Conservation (phyloP, 78 protist species). For the Emiliania huxleyi region DNA sequence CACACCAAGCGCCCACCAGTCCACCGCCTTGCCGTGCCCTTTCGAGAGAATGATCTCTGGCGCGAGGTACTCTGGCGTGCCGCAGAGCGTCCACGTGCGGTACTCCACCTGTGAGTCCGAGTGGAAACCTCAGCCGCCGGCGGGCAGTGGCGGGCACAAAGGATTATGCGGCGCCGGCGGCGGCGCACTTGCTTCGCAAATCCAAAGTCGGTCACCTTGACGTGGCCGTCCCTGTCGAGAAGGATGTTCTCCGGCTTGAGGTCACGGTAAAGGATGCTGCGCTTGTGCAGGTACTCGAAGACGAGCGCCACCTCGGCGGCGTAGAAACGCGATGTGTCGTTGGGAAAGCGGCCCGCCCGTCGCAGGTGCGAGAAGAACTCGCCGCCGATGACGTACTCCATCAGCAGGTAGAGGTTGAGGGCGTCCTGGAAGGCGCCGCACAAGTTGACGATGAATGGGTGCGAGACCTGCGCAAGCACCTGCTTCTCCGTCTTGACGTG, state of each 20-base stretch:
- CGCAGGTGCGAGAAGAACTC: conserved; percentile 82
- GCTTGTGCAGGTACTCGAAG: conserved; percentile 37
- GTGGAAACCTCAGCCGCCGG: conserved; percentile 42
- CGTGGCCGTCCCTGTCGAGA: conserved; percentile 3
- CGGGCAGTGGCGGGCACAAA: neutral
- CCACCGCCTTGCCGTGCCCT: conserved; percentile 93
- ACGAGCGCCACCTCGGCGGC: conserved; percentile 53
- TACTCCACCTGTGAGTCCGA: conserved; percentile 63
- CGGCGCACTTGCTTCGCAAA: conserved; percentile 5
- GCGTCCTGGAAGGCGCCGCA: conserved; percentile 72
- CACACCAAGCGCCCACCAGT: conserved; percentile 96
- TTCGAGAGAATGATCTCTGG: conserved; percentile 84
- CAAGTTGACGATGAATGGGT: conserved; percentile 86
- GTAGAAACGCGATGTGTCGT: conserved; percentile 49
- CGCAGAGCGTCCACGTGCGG: conserved; percentile 89
- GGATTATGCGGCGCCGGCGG: neutral
- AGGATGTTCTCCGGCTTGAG: conserved; percentile 53
- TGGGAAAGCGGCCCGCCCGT: conserved; percentile 60
- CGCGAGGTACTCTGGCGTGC: conserved; percentile 91
- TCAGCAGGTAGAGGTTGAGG: conserved; percentile 69
- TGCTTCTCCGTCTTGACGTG: conserved; percentile 78
- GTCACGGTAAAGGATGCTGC: conserved; percentile 41
- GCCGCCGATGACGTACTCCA: conserved; percentile 86
- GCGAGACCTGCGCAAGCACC: conserved; percentile 61
- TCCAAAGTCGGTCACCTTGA: conserved; percentile 38